Evolutionary conservation across 257 asterid genomes (phyloP).

Genomic region (Solanum boliviense): DNA sequence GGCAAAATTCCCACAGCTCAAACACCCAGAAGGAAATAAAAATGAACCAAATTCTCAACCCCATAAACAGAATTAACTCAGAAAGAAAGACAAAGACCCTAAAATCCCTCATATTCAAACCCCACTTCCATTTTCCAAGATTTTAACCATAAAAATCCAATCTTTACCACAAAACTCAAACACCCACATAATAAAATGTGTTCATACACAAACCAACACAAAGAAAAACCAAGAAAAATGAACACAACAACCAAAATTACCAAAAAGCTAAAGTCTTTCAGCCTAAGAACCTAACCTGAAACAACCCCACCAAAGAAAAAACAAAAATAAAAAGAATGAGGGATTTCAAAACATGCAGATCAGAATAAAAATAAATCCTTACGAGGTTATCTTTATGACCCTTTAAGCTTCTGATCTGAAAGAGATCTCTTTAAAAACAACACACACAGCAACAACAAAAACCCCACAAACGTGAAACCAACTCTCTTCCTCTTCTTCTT

Average conservation of each 20-base stretch:
- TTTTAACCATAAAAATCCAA: background rate
- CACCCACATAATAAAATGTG: background rate
- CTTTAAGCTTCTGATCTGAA: constrained; percentile 10
- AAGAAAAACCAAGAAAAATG: background rate
- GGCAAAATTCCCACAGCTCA: background rate
- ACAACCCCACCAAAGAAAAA: background rate
- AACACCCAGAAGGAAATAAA: background rate
- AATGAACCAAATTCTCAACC: background rate
- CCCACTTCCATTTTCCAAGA: background rate
- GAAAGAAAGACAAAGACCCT: background rate
- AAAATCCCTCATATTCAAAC: background rate
- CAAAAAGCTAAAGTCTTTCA: background rate
- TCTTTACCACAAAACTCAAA: background rate
- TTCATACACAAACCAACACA: background rate
- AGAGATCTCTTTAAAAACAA: background rate
- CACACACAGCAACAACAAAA: background rate
- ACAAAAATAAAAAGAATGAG: background rate
- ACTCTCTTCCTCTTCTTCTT: background rate
- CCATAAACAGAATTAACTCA: background rate
- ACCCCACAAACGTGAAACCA: constrained; percentile 8
- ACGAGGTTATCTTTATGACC: background rate
- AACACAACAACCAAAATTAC: background rate
- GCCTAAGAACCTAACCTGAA: background rate
- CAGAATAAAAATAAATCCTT: background rate
- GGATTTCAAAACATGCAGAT: background rate